These are phyloP conservation scores for Aurinia saxatilis DNA, from an alignment of 345 rosid species.

Conservation along the genomic window DNA sequence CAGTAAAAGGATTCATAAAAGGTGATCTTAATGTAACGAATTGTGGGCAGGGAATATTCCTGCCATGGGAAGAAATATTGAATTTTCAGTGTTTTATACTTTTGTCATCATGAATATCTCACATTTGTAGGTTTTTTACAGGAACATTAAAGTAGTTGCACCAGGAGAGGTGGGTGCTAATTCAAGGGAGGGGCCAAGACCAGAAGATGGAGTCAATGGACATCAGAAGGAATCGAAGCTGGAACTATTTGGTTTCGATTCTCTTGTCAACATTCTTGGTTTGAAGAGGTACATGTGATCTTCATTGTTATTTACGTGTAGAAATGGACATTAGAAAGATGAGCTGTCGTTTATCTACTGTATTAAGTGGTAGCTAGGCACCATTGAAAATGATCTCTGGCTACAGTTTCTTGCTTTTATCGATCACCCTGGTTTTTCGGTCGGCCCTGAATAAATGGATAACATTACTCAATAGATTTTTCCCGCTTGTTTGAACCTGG, in stretches of 20 bases:
- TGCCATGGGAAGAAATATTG: background rate
- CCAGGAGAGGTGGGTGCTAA: slow-evolving; percentile 29
- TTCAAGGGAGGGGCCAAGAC: slow-evolving; percentile 31
- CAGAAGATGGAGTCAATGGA: slow-evolving; percentile 49
- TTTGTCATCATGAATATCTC: slow-evolving; percentile 7
- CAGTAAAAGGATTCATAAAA: background rate
- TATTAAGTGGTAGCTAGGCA: background rate
- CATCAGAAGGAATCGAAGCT: slow-evolving; percentile 63
- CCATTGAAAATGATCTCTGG: slow-evolving; percentile 1
- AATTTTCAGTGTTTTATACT: background rate
- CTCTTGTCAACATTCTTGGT: slow-evolving; percentile 97
- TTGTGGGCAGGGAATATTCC: background rate
- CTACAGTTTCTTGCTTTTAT: background rate
- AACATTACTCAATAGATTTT: background rate
- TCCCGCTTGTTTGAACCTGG: slow-evolving; percentile 1
- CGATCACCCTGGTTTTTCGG: background rate
- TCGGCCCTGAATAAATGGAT: background rate
- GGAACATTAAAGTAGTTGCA: slow-evolving; percentile 48
- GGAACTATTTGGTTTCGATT: slow-evolving; percentile 98
- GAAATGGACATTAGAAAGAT: background rate
- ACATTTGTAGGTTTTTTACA: slow-evolving; percentile 34
- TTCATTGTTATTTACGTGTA: background rate
- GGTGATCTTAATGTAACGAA: too few relatives aligned
- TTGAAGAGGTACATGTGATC: slow-evolving; percentile 63
- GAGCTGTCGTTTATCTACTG: background rate